Evolutionary conservation across 805 yeast genomes (phyloP).

Genomic region (Cyberlindnera nakhonratchasimensis): DNA sequence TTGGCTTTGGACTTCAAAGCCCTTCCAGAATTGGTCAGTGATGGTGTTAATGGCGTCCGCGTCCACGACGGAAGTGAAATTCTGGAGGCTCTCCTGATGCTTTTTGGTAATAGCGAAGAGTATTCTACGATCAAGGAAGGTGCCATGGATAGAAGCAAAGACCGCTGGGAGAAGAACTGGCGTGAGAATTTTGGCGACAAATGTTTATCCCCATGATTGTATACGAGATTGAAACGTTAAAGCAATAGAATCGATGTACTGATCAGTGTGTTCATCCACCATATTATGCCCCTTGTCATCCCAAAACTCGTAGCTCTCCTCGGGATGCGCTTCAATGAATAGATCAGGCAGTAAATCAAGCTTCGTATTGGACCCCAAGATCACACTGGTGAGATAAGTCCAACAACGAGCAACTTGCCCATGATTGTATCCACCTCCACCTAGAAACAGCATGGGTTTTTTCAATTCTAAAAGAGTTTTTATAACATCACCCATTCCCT

Average conservation of each 20-base stretch:
- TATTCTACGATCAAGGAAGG: constrained; percentile 52
- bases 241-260: constrained; percentile 28
- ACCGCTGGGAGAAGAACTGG: constrained; percentile 83
- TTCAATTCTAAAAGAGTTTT: constrained; percentile 26
- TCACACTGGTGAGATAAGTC: constrained; percentile 34
- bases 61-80: constrained; percentile 45
- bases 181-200: constrained; percentile 27
- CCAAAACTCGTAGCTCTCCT: constrained; percentile 49
- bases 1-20: constrained; percentile 75
- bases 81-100: constrained; percentile 37
- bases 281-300: constrained; percentile 32
- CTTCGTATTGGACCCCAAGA: constrained; percentile 13
- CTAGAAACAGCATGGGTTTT: constrained; percentile 48
- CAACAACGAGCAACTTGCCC: constrained; percentile 60
- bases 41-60: constrained; percentile 65
- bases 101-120: constrained; percentile 33
- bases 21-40: constrained; percentile 68
- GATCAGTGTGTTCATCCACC: constrained; percentile 30
- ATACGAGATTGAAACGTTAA: constrained; percentile 7
- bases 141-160: constrained; percentile 65
- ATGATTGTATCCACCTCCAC: constrained; percentile 78
- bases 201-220: constrained; percentile 12
- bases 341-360: constrained; percentile 57
- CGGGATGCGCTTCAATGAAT: constrained; percentile 39
- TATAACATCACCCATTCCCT: constrained; percentile 42